These are phyloP conservation scores for Salisapilia sapeloensis DNA, from an alignment of 352 stramenopile species.

Conservation along the genomic window DNA sequence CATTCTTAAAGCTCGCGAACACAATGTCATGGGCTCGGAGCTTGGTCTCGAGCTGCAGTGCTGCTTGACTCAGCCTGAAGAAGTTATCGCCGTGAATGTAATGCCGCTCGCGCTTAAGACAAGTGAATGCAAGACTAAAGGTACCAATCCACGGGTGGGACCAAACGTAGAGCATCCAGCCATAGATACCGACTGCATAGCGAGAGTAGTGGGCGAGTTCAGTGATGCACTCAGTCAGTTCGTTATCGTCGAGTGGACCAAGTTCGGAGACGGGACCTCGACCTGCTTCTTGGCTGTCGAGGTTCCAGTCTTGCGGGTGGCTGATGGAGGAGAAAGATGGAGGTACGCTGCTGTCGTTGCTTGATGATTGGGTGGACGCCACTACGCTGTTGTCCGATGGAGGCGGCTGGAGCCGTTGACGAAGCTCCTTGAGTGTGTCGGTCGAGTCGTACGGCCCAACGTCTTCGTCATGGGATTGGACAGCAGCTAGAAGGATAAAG, in stretches of 20 bases:
- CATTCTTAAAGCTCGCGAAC: constrained; percentile 67
- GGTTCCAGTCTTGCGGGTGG: too few relatives aligned
- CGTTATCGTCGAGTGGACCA: constrained; percentile 19
- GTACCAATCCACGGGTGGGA: constrained; percentile 76
- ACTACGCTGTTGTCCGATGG: background rate
- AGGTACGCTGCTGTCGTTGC: too few relatives aligned
- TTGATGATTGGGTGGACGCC: too few relatives aligned
- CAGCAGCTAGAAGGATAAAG: constrained; percentile 62
- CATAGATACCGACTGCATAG: constrained; percentile 76
- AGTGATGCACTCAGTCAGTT: constrained; percentile 24
- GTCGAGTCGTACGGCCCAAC: constrained; percentile 9
- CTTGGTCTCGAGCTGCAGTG: constrained; percentile 65
- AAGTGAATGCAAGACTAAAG: constrained; percentile 56
- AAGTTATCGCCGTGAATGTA: constrained; percentile 80
- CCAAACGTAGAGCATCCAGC: constrained; percentile 83
- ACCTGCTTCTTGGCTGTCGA: too few relatives aligned
- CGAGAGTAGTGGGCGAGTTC: constrained; percentile 75
- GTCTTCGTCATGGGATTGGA: constrained; percentile 63
- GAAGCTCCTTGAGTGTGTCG: constrained; percentile 30
- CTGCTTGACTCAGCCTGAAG: constrained; percentile 59
- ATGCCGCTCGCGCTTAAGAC: constrained; percentile 26
- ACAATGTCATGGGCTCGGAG: constrained; percentile 51
- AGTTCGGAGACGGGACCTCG: too few relatives aligned
- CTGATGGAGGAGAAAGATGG: too few relatives aligned
- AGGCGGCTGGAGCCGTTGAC: constrained; percentile 14